Evolutionary conservation across 2,329 filamentous ascomycete species (phyloP).

Genomic region (Colletotrichum lupini): DNA sequence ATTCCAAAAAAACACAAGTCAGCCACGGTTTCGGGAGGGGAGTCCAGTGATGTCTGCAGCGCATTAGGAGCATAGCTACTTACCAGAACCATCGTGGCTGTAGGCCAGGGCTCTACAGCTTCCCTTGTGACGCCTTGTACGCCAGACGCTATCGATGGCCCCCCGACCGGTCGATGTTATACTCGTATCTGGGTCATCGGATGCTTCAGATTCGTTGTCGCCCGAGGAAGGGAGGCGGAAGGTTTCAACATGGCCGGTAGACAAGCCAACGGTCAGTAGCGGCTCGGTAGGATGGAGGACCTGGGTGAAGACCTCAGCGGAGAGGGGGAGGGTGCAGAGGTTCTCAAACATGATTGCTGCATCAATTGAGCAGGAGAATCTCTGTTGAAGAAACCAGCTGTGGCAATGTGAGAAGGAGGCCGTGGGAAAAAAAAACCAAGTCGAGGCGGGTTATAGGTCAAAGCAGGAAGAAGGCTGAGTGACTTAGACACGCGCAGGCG

Average conservation of each 20-base stretch:
- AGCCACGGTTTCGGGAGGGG: conserved; percentile 21
- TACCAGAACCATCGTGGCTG: conserved; percentile 78
- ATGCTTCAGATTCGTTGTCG: conserved; percentile 61
- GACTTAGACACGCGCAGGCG: neutral
- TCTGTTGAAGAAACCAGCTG: too few species aligned
- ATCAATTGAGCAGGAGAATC: conserved; percentile 1
- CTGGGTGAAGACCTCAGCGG: conserved; percentile 88
- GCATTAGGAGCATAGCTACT: conserved; percentile 50
- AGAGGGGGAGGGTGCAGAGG: conserved; percentile 87
- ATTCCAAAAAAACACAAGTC: conserved; percentile 6
- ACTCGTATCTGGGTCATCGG: conserved; percentile 60
- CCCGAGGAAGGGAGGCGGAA: conserved; percentile 75
- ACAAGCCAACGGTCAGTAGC: conserved; percentile 86
- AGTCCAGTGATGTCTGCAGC: neutral
- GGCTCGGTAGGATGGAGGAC: conserved; percentile 87
- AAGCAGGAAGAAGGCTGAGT: neutral
- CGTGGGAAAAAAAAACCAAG: too few species aligned
- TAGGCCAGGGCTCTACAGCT: conserved; percentile 89
- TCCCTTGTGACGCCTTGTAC: conserved; percentile 89
- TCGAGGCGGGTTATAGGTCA: neutral
- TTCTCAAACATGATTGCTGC: conserved; percentile 81
- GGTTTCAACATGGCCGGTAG: conserved; percentile 86
- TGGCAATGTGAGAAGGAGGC: too few species aligned
- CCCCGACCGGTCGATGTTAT: conserved; percentile 72
- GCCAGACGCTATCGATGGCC: conserved; percentile 86